Evolutionary conservation across 345 rosid species (phyloP), one percentile per base, ranked within the genome.

Genomic region (Psidium guajava): DNA sequence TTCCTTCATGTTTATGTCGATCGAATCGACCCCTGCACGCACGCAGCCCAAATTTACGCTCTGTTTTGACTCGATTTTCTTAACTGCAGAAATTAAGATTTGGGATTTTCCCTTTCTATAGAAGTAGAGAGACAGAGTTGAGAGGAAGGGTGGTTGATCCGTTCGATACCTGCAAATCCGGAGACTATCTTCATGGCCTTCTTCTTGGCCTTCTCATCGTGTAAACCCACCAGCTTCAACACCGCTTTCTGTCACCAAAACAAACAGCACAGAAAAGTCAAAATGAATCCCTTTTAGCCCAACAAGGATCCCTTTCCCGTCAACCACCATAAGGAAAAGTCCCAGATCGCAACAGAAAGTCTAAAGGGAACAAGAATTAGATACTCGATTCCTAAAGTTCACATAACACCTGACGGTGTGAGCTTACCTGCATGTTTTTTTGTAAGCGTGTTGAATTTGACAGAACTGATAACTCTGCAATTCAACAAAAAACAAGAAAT

Each of bases 141-240:
- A 40, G n/a, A n/a, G n/a, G 40, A 22, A 50, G 12, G 11, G 10
- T 3, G 81, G 51, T 42, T 22, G 18, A 11, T 9, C 40, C 24
- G 40, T 32, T 73, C 20, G 80, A 74, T 89, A 92, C 96, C 96
- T 86, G 88, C 12, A 52, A 94, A 86, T 61, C 92, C 86, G 75
- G 94, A 91, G 55, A 85, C 96, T 25, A 44, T 86, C 83, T 85
- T 77, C 95, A 93, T 88, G 82, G 86, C 95, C 89, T 94, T 95
- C 82, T 89, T 87, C 89, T 87, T 94, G 81, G 14, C 69, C 86
- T 83, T 92, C 9, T 90, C 90, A 81, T 90, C 92, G 47, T 84
- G 86, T 6, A 88, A 10, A 1, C 88, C n/a, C n/a, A n/a, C 89
- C 88, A 94, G 77, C 86, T 91, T 91, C 84, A 95, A 61, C 64